Base-by-base conservation (phyloP, 2,329 filamentous ascomycete species). In the Talaromyces sp. region DNA sequence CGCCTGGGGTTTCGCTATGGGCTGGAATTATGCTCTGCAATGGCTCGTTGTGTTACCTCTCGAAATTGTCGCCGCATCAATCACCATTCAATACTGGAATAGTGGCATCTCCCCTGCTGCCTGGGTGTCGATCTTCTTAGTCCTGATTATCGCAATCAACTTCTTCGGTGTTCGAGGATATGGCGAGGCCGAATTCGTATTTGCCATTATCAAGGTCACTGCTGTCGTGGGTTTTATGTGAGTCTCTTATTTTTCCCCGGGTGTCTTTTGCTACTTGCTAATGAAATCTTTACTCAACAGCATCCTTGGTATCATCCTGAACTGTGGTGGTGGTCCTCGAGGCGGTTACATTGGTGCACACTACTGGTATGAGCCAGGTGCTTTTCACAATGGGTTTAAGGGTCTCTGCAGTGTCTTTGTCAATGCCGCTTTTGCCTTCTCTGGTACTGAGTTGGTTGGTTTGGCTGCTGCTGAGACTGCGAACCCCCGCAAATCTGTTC, bases 1-100 rank as follows among this genome's bases (percentile, higher is more conserved):
- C 0, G 93, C 93, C 0, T 97, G 92, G 92, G 93, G 93, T 0
- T 96, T 96, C 74, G 91, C 92, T 56, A 96, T 97, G 91, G 93
- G 92, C 17, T 96, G 92, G 92, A 96, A 96, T 73, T 96, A 97
- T 76, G 91, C 91, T 4, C 77, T 97, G 70, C 91, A 96, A 78
- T 97, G 93, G 93, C 84, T 96, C 1, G 85, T 92, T 40, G 88
- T 93, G 0, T 78, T 97, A 36, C 93, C 93, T 0, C 82, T 96
- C 43, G 93, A 97, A 76, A 90, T 97, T 65, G 92, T 96, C 68
- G 91, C 92, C 1, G 93, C 92, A 1, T 90, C 92, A 2, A 87
- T 96, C 25, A 96, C 92, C 0, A 88, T 96, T 63, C 84, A 88
- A 36, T 96, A 91, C 74, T 97, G 93, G 93, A 86, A 88, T 62